phyloP scores from a whole-genome alignment of 495 filamentous ascomycete genomes.

The Tuber calosporum region DNA sequence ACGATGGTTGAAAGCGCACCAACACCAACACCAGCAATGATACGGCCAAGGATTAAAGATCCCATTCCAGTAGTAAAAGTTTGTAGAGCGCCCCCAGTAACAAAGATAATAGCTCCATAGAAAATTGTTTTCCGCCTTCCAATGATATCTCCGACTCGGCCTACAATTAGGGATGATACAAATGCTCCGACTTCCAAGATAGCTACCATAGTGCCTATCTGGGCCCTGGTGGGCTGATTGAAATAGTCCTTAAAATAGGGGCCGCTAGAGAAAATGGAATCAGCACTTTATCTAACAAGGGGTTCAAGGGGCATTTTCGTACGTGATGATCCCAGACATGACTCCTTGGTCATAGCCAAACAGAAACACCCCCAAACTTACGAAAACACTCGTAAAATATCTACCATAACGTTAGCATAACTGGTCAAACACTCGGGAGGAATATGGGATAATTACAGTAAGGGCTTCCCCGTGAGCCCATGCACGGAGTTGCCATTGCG shows the following conservation, averaged over 20 bases:
- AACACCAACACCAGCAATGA: constrained; percentile 88
- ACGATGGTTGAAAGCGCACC: constrained; percentile 95
- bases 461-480: constrained; percentile 89
- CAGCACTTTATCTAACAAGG: constrained; percentile 20
- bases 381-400: constrained; percentile 97
- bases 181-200: constrained; percentile 93
- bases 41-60: constrained; percentile 53
- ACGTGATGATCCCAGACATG: constrained; percentile 99
- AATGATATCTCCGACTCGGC: constrained; percentile 82
- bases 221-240: constrained; percentile 69
- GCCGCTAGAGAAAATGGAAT: constrained; percentile 51
- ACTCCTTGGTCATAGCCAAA: constrained; percentile 99
- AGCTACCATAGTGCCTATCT: constrained; percentile 92
- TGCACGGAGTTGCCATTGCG: constrained; percentile 61
- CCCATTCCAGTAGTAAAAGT: constrained; percentile 68
- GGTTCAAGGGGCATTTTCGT: constrained; percentile 17
- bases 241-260: constrained; percentile 85
- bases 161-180: constrained; percentile 81
- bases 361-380: constrained; percentile 92
- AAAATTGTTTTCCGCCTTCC: constrained; percentile 85
- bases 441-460: constrained; percentile 57
- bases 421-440: background rate
- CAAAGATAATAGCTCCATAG: constrained; percentile 87
- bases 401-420: constrained; percentile 49
- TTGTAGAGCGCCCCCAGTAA: constrained; percentile 81